A percentile compares a stretch with the other conserved stretches of the same genome.
Conservation (phyloP, 2,329 filamentous ascomycete species). For the Neofusicoccum ribis region DNA sequence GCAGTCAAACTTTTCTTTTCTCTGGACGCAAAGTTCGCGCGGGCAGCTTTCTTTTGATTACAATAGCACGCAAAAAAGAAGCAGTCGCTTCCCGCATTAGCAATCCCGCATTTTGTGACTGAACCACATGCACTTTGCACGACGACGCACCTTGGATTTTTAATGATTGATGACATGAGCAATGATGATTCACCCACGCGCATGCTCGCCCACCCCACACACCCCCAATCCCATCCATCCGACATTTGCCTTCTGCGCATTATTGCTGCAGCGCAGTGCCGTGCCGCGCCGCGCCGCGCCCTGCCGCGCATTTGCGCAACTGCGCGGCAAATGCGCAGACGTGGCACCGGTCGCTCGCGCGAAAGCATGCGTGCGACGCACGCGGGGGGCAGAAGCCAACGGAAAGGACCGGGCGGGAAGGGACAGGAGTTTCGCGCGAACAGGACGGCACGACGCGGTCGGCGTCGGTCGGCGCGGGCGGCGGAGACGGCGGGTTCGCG, state of each 20-base stretch:
- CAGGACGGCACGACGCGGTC: not conserved
- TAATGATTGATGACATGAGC: not conserved
- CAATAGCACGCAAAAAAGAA: too few relatives aligned
- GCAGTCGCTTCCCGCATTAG: too few relatives aligned
- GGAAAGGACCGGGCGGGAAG: not conserved
- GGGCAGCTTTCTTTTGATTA: not conserved
- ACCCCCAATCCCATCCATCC: not conserved
- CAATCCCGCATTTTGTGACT: not conserved
- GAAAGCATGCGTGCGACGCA: too few relatives aligned
- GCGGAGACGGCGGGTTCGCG: not conserved
- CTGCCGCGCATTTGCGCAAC: not conserved
- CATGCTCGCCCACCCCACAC: not conserved
- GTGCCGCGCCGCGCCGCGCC: too few relatives aligned
- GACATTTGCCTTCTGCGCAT: too few relatives aligned
- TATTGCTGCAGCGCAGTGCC: too few relatives aligned
- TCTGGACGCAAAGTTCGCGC: not conserved
- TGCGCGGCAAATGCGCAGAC: not conserved
- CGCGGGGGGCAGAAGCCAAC: not conserved
- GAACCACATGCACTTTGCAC: not conserved
- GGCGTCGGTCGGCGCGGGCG: not conserved
- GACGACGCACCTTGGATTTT: too few relatives aligned
- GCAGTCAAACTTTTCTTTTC: not conserved
- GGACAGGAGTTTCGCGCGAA: not conserved
- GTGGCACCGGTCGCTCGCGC: not conserved
- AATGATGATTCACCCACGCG: slow-evolving; percentile 3